phyloP scores from a whole-genome alignment of 306 rosid genomes.

The Rubus idaeus region DNA sequence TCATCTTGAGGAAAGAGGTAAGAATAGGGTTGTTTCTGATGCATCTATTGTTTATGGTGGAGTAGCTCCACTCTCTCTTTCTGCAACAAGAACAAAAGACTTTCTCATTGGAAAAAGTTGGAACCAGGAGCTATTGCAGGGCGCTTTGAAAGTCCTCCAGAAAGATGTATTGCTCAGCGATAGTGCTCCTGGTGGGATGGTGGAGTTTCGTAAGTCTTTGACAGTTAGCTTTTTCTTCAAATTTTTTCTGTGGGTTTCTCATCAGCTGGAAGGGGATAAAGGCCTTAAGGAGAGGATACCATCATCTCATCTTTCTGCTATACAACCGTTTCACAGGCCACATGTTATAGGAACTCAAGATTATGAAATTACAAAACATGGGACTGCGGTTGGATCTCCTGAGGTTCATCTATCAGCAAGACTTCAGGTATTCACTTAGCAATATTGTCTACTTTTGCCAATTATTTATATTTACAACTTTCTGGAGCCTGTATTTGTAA shows the following conservation, averaged over 20 bases:
- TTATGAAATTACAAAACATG: constrained; percentile 74
- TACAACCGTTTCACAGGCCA: constrained; percentile 78
- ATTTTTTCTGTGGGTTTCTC: constrained; percentile 92
- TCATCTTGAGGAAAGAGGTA: constrained; percentile 50
- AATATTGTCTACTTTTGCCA: not conserved
- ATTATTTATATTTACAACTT: not conserved
- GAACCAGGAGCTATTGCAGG: constrained; percentile 69
- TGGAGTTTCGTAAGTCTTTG: constrained; percentile 85
- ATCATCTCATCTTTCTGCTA: constrained; percentile 70
- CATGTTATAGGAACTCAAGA: constrained; percentile 71
- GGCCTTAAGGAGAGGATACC: constrained; percentile 46
- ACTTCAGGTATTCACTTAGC: constrained; percentile 63
- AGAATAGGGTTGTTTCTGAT: constrained; percentile 63
- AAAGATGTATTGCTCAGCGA: constrained; percentile 61
- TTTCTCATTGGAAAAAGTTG: constrained; percentile 76
- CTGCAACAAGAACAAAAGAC: constrained; percentile 61
- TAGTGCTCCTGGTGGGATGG: constrained; percentile 96
- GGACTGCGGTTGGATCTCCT: constrained; percentile 90
- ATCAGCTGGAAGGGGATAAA: constrained; percentile 51
- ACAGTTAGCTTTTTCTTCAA: constrained; percentile 83
- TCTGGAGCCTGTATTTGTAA: not conserved
- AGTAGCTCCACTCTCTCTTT: constrained; percentile 78
- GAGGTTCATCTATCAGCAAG: constrained; percentile 91
- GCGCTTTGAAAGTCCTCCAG: constrained; percentile 58
- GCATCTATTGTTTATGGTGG: constrained; percentile 90